A percentile compares a stretch with the other conserved stretches of the same genome.
phyloP scores from a whole-genome alignment of 1,284 basidiomycete genomes.

The Meripilus lineatus region DNA sequence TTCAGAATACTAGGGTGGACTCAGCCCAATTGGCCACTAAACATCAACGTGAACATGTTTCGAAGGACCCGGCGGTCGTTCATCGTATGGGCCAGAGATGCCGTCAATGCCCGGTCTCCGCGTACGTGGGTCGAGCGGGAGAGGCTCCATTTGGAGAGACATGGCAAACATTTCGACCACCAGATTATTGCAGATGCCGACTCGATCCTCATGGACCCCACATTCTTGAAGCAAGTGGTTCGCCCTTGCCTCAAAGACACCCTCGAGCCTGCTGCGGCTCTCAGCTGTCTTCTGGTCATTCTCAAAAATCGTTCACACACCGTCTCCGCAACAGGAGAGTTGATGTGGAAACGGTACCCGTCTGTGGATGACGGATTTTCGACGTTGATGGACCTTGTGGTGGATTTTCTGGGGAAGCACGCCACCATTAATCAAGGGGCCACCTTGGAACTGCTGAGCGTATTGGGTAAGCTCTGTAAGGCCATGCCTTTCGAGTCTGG shows the following conservation, averaged over 20 bases:
- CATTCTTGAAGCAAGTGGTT: constrained; percentile 10
- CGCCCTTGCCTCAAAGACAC: constrained; percentile 2
- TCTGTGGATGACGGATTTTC: not conserved
- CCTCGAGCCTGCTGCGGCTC: not conserved
- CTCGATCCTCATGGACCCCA: constrained; percentile 20
- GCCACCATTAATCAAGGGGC: not conserved
- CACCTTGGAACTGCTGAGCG: not conserved
- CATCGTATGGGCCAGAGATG: too few relatives aligned
- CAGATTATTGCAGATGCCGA: constrained; percentile 18
- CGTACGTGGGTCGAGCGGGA: constrained; percentile 18
- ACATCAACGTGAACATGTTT: too few relatives aligned
- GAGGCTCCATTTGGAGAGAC: constrained; percentile 10
- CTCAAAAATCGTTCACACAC: not conserved
- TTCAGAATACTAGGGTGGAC: not conserved
- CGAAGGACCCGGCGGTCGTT: too few relatives aligned
- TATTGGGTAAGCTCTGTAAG: not conserved
- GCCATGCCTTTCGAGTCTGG: not conserved
- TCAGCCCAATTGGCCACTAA: too few relatives aligned
- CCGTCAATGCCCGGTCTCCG: constrained; percentile 11
- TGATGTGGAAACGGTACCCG: not conserved
- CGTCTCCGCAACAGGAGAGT: not conserved
- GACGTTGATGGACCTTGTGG: not conserved
- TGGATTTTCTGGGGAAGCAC: not conserved
- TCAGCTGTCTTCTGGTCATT: not conserved
- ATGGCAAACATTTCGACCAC: constrained; percentile 14